Base-by-base conservation (phyloP, 2,329 filamentous ascomycete genomes). In the Celoporthe dispersa region DNA sequence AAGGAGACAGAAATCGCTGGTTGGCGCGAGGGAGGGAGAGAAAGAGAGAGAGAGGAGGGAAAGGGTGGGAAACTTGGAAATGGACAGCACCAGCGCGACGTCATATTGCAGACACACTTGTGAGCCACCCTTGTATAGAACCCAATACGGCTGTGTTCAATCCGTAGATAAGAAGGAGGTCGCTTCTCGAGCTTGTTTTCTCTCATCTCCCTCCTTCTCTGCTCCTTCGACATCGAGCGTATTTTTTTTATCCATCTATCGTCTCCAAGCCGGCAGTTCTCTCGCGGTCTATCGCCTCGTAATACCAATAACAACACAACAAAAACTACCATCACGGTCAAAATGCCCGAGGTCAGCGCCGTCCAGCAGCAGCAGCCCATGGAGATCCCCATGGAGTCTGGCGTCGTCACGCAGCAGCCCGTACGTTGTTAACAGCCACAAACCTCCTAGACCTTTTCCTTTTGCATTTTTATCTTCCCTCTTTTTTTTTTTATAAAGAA, bases 331-430 rank as follows among this genome's bases (percentile, higher is more conserved):
- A 64, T 3, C 16, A 16, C 14, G 1, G 1, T 41, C 73, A 76
- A 73, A 62, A 79, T 79, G 78, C 77, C 77, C 73, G 72, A 76
- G 73, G 71, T 71, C 61, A 70, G 74, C 53, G 71, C 70, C 44
- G 48, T 76, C 35, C 68, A 74, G 68, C 76, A 77, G 71, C 77
- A 57, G 53, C 53, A 57, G 53, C 28, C 53, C 53, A 57, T 57
- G 53, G 53, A 78, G 73, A 75, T 75, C 73, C 74, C 77, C 64
- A 79, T 79, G 78, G 75, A 78, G 67, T 75, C 72, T 41, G 70
- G 60, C 33, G 71, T 76, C 44, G 68, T 79, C 73, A 74, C 76
- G 11, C 75, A 78, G 72, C 78, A 79, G 72, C 78, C 77, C 9
- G 78, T 79, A 73, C 62, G 77, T 73, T 41, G 2, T n/a, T n/a